phyloP scores from a whole-genome alignment of 2,329 filamentous ascomycete species.

The Hansfordia pulvinata region DNA sequence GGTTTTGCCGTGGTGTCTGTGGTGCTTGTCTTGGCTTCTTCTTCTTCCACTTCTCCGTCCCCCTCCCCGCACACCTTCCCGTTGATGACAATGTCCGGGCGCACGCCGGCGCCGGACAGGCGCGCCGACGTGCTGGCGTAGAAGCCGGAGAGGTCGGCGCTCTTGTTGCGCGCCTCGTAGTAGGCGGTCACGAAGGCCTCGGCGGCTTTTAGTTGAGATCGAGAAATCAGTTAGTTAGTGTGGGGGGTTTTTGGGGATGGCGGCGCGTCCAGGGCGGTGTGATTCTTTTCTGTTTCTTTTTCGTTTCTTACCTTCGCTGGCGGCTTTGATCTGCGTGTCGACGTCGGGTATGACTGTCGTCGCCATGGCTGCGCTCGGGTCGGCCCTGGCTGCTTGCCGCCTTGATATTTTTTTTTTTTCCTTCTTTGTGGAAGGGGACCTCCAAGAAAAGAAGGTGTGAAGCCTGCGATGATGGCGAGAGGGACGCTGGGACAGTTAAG shows the following conservation, averaged over 20 bases:
- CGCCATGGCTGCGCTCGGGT: no score
- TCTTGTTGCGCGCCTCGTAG: conserved; percentile 59
- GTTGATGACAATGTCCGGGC: conserved; percentile 67
- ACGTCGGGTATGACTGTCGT: no score
- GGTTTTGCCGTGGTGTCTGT: neutral
- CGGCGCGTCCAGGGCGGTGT: neutral
- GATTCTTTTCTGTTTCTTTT: no score
- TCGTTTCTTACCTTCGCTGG: conserved; percentile 2
- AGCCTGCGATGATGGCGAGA: no score
- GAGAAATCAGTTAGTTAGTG: conserved; percentile 5
- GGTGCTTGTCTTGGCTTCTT: no score
- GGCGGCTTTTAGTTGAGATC: conserved; percentile 45
- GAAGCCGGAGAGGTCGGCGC: conserved; percentile 47
- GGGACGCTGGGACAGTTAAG: no score
- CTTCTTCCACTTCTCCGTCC: conserved; percentile 50
- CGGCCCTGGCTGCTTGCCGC: no score
- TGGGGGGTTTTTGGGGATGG: neutral
- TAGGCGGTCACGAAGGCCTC: conserved; percentile 59
- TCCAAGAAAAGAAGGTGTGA: no score
- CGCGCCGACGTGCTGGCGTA: conserved; percentile 49
- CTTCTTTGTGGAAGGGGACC: no score
- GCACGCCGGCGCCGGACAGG: conserved; percentile 32
- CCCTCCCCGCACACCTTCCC: conserved; percentile 53
- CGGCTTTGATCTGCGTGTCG: neutral
- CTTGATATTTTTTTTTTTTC: no score